Evolutionary conservation across 805 yeast genomes (phyloP).

Genomic region (Metschnikowia henanensis): DNA sequence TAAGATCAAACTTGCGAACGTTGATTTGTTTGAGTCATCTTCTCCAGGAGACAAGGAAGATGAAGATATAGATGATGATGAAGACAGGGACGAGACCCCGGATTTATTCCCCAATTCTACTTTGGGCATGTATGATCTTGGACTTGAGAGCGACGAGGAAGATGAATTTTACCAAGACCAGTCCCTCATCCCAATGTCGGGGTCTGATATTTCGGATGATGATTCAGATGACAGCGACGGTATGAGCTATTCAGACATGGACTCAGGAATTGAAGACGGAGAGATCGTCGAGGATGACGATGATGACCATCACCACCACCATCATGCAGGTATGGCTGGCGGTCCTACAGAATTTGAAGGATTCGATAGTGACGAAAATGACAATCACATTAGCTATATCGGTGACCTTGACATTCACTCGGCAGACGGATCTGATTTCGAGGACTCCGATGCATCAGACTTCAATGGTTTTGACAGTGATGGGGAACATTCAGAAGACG

Average conservation of each 20-base stretch:
- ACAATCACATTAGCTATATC: slow-evolving; percentile 36
- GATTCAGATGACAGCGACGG: slow-evolving; percentile 24
- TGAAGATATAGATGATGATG: slow-evolving; percentile 49
- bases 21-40: slow-evolving; percentile 53
- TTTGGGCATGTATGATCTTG: slow-evolving; percentile 91
- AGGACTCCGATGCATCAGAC: slow-evolving; percentile 32
- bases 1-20: slow-evolving; percentile 54
- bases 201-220: slow-evolving; percentile 28
- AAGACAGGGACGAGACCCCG: slow-evolving; percentile 70
- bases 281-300: slow-evolving; percentile 19
- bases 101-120: slow-evolving; percentile 87
- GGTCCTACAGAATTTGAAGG: slow-evolving; percentile 12
- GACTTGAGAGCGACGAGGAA: slow-evolving; percentile 62
- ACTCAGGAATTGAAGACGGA: slow-evolving; percentile 25
- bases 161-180: slow-evolving; percentile 42
- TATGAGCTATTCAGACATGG: slow-evolving; percentile 28
- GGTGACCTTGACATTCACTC: slow-evolving; percentile 33
- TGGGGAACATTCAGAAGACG: slow-evolving; percentile 22
- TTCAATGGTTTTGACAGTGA: slow-evolving; percentile 23
- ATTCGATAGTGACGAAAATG: slow-evolving; percentile 25
- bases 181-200: slow-evolving; percentile 41
- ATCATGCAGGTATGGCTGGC: not conserved
- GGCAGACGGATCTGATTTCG: slow-evolving; percentile 32
- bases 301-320: slow-evolving; percentile 17
- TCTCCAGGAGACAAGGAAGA: slow-evolving; percentile 53